Percentiles rank a stretch among this genome's conserved stretches.
These are phyloP conservation scores for Pseudozyma thailandica DNA, from an alignment of 1,284 basidiomycete species.

Conservation along the genomic window DNA sequence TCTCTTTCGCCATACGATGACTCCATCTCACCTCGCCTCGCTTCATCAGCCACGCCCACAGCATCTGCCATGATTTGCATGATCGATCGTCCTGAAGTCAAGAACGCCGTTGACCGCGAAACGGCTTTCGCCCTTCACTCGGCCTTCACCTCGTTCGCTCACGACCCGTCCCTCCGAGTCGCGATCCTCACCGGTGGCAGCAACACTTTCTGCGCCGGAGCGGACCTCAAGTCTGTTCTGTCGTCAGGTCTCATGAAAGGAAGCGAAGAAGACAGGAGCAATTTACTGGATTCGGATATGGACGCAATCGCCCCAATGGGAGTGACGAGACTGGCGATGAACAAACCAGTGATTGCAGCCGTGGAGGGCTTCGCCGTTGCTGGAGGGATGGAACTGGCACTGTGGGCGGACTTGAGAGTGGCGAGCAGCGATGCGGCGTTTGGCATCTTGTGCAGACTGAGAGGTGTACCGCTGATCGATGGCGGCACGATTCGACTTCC, in stretches of 20 bases:
- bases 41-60: not conserved
- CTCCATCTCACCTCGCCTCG: slow-evolving; percentile 15
- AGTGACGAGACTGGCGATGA: slow-evolving; percentile 35
- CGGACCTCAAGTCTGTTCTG: slow-evolving; percentile 34
- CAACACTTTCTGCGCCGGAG: slow-evolving; percentile 39
- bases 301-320: slow-evolving; percentile 45
- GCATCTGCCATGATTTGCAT: slow-evolving; percentile 34
- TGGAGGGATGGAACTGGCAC: slow-evolving; percentile 38
- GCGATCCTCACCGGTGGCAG: slow-evolving; percentile 31
- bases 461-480: slow-evolving; percentile 47
- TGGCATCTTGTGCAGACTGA: slow-evolving; percentile 38
- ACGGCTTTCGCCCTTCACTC: slow-evolving; percentile 29
- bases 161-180: slow-evolving; percentile 19
- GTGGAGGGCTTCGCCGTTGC: slow-evolving; percentile 44
- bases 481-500: slow-evolving; percentile 38
- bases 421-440: slow-evolving; percentile 16
- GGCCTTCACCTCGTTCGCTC: slow-evolving; percentile 23
- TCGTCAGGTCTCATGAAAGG: slow-evolving; percentile 2
- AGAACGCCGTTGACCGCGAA: slow-evolving; percentile 37
- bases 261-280: not conserved
- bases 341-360: slow-evolving; percentile 45
- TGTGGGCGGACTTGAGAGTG: slow-evolving; percentile 42
- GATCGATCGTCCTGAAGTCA: slow-evolving; percentile 26
- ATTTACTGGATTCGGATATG: slow-evolving; percentile 38
- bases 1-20: slow-evolving; percentile 17